A percentile compares a stretch with the other conserved stretches of the same genome.
Evolutionary conservation across 192 early-diverging fungal species (phyloP).

Genomic region (Mortierella hygrophila): DNA sequence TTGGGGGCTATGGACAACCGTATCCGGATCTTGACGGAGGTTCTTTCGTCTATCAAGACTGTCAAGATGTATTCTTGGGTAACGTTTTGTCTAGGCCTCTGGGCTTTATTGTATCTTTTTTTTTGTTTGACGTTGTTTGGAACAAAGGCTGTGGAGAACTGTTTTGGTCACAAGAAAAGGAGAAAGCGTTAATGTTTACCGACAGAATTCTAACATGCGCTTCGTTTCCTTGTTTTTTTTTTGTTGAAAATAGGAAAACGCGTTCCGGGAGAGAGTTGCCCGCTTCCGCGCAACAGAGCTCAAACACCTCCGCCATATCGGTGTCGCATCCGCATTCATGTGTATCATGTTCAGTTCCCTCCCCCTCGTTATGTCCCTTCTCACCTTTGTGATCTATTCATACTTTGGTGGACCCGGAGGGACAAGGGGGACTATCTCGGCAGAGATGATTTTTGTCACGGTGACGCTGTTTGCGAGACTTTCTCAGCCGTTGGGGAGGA

Average conservation of each 20-base stretch:
- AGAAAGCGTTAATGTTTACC: not conserved
- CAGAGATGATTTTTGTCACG: conserved; percentile 32
- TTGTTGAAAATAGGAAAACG: not conserved
- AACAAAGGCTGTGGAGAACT: not conserved
- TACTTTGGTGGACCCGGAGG: conserved; percentile 22
- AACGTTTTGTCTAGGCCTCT: not conserved
- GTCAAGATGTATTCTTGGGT: conserved; percentile 49
- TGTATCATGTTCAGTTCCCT: conserved; percentile 41
- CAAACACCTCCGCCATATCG: conserved; percentile 13
- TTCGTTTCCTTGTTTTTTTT: not conserved
- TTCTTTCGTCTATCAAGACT: conserved; percentile 43
- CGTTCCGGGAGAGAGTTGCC: conserved; percentile 5
- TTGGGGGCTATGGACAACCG: conserved; percentile 42
- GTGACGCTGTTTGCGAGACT: conserved; percentile 29
- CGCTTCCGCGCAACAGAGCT: conserved; percentile 17
- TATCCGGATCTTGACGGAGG: conserved; percentile 34
- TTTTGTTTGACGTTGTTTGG: not conserved
- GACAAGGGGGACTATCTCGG: conserved; percentile 9
- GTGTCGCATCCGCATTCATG: conserved; percentile 25
- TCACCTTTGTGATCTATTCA: conserved; percentile 27
- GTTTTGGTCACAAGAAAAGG: not conserved
- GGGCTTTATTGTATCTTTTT: too few species aligned
- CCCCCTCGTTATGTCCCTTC: conserved; percentile 27
- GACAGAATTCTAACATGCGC: not conserved
- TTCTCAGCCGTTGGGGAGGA: conserved; percentile 24